phyloP scores from a whole-genome alignment of 257 asterid species.

The Primulina huaijiensis region DNA sequence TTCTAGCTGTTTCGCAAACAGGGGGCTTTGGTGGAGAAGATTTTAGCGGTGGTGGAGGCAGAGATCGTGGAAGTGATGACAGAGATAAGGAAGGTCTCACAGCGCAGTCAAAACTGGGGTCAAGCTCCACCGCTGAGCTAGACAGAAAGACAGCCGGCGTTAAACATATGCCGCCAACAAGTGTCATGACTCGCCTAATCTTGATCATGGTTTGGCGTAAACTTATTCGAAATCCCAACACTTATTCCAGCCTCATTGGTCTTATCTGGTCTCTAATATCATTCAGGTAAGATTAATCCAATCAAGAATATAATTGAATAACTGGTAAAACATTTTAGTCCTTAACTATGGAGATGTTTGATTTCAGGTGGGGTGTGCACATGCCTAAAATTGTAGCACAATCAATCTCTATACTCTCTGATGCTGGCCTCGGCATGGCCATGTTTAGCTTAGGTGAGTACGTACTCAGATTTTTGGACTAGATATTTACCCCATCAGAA shows the following conservation, averaged over 20 bases:
- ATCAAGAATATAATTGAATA: constrained; percentile 7
- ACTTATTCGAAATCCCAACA: constrained; percentile 94
- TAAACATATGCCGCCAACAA: constrained; percentile 93
- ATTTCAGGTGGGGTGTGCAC: constrained; percentile 75
- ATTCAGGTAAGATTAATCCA: constrained; percentile 42
- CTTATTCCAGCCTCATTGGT: constrained; percentile 94
- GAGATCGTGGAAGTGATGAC: constrained; percentile 52
- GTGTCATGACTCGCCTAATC: constrained; percentile 96
- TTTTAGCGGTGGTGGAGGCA: constrained; percentile 64
- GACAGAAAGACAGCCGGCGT: constrained; percentile 44
- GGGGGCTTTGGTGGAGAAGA: constrained; percentile 60
- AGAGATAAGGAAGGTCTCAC: constrained; percentile 52
- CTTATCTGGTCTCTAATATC: constrained; percentile 81
- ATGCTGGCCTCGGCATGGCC: constrained; percentile 99
- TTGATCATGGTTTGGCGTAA: constrained; percentile 99
- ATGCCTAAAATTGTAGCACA: constrained; percentile 69
- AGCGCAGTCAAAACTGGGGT: constrained; percentile 58
- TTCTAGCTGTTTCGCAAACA: constrained; percentile 45
- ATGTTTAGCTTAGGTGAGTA: constrained; percentile 89
- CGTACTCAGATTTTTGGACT: constrained; percentile 21
- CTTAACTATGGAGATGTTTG: constrained; percentile 5
- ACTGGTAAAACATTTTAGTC: background rate
- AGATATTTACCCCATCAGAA: background rate
- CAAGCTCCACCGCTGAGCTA: constrained; percentile 44
- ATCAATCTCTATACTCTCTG: constrained; percentile 77